phyloP scores from a whole-genome alignment of 1,284 basidiomycete species.

The Bjerkandera adusta region DNA sequence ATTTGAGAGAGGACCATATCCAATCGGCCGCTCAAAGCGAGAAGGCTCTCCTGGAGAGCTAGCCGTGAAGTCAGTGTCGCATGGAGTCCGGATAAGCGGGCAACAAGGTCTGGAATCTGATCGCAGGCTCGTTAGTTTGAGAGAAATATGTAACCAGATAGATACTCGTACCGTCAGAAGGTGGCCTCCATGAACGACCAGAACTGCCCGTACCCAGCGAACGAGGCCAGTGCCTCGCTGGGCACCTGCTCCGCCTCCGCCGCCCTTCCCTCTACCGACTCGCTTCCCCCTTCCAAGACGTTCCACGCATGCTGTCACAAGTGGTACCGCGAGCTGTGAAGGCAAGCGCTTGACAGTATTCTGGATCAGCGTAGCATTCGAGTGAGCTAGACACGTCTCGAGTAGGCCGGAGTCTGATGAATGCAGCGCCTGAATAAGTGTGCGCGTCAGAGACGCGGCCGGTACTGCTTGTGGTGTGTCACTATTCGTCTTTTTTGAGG shows the following conservation, averaged over 20 bases:
- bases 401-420: slow-evolving; percentile 89
- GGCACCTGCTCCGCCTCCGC: slow-evolving; percentile 81
- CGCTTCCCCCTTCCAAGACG: slow-evolving; percentile 80
- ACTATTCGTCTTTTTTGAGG: slow-evolving; percentile 31
- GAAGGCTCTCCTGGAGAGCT: slow-evolving; percentile 80
- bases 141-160: background rate
- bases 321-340: slow-evolving; percentile 84
- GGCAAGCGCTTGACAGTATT: slow-evolving; percentile 90
- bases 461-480: slow-evolving; percentile 55
- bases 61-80: slow-evolving; percentile 80
- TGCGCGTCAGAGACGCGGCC: slow-evolving; percentile 88
- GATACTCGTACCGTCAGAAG: slow-evolving; percentile 83
- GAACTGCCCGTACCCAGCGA: slow-evolving; percentile 86
- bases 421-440: slow-evolving; percentile 95
- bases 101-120: slow-evolving; percentile 84
- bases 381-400: slow-evolving; percentile 87
- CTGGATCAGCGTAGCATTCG: slow-evolving; percentile 77
- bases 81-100: slow-evolving; percentile 82
- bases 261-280: slow-evolving; percentile 72
- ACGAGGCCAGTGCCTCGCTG: slow-evolving; percentile 84
- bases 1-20: slow-evolving; percentile 95
- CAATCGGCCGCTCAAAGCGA: slow-evolving; percentile 85
- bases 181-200: slow-evolving; percentile 88
- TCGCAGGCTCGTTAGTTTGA: slow-evolving; percentile 22
- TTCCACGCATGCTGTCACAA: slow-evolving; percentile 89